These are phyloP conservation scores for Colletotrichum gloeosporioides DNA, from an alignment of 2,329 filamentous ascomycete genomes.

Conservation along the genomic window DNA sequence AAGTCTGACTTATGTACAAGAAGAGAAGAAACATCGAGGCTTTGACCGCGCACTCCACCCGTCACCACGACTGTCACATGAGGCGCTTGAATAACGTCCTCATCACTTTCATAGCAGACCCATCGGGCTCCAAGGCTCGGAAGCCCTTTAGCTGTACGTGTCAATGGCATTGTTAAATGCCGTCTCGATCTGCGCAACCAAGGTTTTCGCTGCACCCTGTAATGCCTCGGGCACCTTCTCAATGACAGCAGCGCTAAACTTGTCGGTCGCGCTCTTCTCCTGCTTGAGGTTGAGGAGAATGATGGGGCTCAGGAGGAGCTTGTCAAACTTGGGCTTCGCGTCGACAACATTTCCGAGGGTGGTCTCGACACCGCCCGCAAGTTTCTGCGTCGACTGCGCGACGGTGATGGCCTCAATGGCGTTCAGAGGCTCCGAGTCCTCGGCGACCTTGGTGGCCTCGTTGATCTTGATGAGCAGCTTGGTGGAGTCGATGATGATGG, in stretches of 20 bases:
- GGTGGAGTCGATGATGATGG: slow-evolving; percentile 44
- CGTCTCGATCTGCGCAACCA: slow-evolving; percentile 43
- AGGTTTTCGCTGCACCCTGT: slow-evolving; percentile 32
- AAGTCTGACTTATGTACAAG: not conserved
- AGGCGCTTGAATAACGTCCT: not conserved
- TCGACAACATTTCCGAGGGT: slow-evolving; percentile 43
- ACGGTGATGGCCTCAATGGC: slow-evolving; percentile 43
- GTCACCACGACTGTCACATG: not conserved
- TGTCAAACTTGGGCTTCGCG: slow-evolving; percentile 49
- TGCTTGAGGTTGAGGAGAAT: slow-evolving; percentile 47
- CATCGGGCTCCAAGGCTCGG: not conserved
- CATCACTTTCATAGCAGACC: not conserved
- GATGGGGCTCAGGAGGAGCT: slow-evolving; percentile 43
- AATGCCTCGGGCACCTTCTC: slow-evolving; percentile 43
- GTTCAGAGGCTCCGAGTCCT: slow-evolving; percentile 40
- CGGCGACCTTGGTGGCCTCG: slow-evolving; percentile 40
- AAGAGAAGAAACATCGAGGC: not conserved
- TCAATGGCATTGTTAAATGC: slow-evolving; percentile 43
- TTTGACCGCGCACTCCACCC: not conserved
- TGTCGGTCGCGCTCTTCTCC: slow-evolving; percentile 43
- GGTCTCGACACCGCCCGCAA: slow-evolving; percentile 41
- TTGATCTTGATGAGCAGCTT: slow-evolving; percentile 45
- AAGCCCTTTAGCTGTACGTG: slow-evolving; percentile 25
- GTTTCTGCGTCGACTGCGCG: slow-evolving; percentile 37
- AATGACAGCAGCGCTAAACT: slow-evolving; percentile 41